Conservation (phyloP, 192 early-diverging fungal species). For the Coemansia sp. region DNA sequence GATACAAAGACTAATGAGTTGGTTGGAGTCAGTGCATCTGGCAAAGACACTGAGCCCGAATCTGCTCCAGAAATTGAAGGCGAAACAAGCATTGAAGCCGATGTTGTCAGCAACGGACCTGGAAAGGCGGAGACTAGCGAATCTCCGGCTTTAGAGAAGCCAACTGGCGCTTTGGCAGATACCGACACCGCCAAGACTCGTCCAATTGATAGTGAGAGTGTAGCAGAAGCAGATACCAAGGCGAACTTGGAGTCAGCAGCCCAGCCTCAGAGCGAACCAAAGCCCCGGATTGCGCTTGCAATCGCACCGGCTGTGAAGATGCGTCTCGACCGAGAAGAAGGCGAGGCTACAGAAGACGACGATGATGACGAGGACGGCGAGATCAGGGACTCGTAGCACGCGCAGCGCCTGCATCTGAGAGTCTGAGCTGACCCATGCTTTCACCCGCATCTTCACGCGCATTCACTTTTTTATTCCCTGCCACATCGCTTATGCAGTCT, state of each 20-base stretch:
- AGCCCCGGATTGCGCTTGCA: neutral
- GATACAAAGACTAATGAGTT: neutral
- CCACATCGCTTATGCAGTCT: neutral
- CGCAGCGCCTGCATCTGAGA: neutral
- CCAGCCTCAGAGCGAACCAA: neutral
- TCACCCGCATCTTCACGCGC: neutral
- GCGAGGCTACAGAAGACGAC: constrained; percentile 51
- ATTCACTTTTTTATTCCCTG: neutral
- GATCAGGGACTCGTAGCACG: constrained; percentile 22
- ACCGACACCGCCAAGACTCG: neutral
- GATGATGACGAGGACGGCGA: constrained; percentile 52
- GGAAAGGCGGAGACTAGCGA: neutral
- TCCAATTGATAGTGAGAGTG: neutral
- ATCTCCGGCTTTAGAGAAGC: neutral
- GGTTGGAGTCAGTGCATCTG: neutral
- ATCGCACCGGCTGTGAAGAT: constrained; percentile 3
- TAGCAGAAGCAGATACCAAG: neutral
- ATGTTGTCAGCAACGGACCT: neutral
- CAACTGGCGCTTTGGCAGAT: neutral
- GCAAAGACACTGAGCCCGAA: neutral
- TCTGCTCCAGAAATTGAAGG: neutral
- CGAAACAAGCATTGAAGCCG: neutral
- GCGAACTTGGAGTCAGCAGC: neutral
- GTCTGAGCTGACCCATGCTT: neutral
- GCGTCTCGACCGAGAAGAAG: constrained; percentile 37